Evolutionary conservation across 768 basidiomycete species (phyloP), one percentile per base, ranked within the genome.

Genomic region (Amanita pallidorosea): DNA sequence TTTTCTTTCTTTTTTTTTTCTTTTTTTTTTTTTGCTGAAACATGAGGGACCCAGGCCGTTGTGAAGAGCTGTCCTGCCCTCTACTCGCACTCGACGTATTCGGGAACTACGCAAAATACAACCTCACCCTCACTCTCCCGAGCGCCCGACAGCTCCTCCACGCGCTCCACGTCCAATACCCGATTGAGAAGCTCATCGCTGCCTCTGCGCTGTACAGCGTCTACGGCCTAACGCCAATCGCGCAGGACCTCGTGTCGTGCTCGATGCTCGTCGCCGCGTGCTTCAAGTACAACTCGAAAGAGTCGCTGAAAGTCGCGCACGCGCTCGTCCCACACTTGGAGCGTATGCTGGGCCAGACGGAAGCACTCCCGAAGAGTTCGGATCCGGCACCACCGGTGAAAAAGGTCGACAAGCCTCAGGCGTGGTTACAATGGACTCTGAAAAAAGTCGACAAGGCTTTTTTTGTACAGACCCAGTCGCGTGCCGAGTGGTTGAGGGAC

Each of bases 21-120:
- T 40, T 45, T 15, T 12, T 4, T 7, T 23, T 12, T 17, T 3
- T 6, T n/a, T 15, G 46, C 25, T 36, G 27, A 47, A 18, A 18
- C 5, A 3, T 3, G 18, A 13, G 18, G 25, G 0, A 12, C 13
- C 23, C 46, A 87, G 83, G 76, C 20, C 83, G 84, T 7, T 85
- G 82, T 49, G 68, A 74, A 53, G 73, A 82, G 57, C 71, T 85
- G 1, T 59, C 64, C 12, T 77, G 77, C 51, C 77, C 79, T 3
- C 57, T 65, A 22, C 70, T 85, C 35, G 81, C 82, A 3, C 65
- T 87, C 11, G 65, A 74, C 31, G 75, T 83, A 18, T 81, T 83
- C 58, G 75, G 77, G 18, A 66, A 85, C 58, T 81, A 74, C 51
- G 67, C 79, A 12, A 80, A 79, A 59, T 83, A 85, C 61, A 73